Evolutionary conservation across 768 basidiomycete species (phyloP).

Genomic region (Leccinum ochraceum): DNA sequence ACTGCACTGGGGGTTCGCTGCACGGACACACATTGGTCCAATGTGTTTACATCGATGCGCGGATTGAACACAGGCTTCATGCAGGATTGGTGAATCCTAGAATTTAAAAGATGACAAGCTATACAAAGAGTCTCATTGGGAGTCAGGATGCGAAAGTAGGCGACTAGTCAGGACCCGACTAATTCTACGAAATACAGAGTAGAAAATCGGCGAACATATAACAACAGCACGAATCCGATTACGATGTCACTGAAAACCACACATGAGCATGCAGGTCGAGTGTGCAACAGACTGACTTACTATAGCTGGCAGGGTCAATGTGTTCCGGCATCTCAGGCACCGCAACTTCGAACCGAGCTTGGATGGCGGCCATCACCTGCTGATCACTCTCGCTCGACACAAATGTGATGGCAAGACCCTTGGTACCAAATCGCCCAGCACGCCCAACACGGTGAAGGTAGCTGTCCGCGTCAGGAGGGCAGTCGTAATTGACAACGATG

Average conservation of each 20-base stretch:
- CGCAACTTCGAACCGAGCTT: slow-evolving; percentile 95
- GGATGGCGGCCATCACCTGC: slow-evolving; percentile 93
- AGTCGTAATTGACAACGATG: slow-evolving; percentile 99
- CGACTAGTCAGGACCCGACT: slow-evolving; percentile 83
- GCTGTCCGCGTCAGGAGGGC: slow-evolving; percentile 94
- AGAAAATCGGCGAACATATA: slow-evolving; percentile 9
- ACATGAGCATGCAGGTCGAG: not conserved
- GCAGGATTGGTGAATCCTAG: not conserved
- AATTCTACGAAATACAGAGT: slow-evolving; percentile 20
- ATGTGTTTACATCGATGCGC: not conserved
- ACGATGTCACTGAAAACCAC: slow-evolving; percentile 43
- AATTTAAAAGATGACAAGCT: not conserved
- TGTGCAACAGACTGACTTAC: slow-evolving; percentile 48
- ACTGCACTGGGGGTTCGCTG: too few species aligned
- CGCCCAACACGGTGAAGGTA: slow-evolving; percentile 99
- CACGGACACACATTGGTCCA: too few species aligned
- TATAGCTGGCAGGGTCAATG: slow-evolving; percentile 94
- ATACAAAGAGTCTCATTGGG: slow-evolving; percentile 44
- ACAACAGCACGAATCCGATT: slow-evolving; percentile 27
- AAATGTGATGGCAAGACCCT: slow-evolving; percentile 98
- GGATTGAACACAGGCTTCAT: not conserved
- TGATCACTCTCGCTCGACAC: slow-evolving; percentile 91
- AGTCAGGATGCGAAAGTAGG: not conserved
- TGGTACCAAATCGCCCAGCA: slow-evolving; percentile 99
- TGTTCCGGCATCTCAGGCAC: slow-evolving; percentile 93